Evolutionary conservation across 1,139 yeast species (phyloP).

Genomic region (Geotrichum macrosporum): DNA sequence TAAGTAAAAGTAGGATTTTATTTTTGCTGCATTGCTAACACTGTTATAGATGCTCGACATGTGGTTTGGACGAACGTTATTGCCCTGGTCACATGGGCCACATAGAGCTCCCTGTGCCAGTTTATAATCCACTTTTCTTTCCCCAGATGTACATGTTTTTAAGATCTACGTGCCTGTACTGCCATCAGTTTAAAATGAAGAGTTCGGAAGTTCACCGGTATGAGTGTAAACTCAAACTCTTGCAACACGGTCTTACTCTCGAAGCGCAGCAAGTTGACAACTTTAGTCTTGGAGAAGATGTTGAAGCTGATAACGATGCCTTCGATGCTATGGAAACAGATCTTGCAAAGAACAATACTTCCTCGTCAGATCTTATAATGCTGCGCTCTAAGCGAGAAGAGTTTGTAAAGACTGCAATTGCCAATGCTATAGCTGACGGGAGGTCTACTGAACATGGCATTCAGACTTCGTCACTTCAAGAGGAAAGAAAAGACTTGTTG

Average conservation of each 20-base stretch:
- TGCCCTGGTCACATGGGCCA: slow-evolving; percentile 99
- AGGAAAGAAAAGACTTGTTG: slow-evolving; percentile 75
- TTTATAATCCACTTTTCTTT: slow-evolving; percentile 91
- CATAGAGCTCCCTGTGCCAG: slow-evolving; percentile 92
- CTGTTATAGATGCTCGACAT: slow-evolving; percentile 68
- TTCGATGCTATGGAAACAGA: slow-evolving; percentile 26
- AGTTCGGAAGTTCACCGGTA: slow-evolving; percentile 66
- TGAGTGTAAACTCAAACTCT: slow-evolving; percentile 70
- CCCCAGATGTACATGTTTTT: slow-evolving; percentile 80
- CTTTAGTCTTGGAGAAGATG: slow-evolving; percentile 42
- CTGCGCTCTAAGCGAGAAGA: slow-evolving; percentile 57
- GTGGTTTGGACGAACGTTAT: slow-evolving; percentile 89
- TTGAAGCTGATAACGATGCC: slow-evolving; percentile 8
- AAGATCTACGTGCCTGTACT: slow-evolving; percentile 82
- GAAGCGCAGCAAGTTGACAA: slow-evolving; percentile 73
- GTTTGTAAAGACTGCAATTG: slow-evolving; percentile 66
- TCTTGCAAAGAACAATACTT: slow-evolving; percentile 23
- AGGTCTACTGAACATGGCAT: slow-evolving; percentile 63
- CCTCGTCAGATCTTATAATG: slow-evolving; percentile 33
- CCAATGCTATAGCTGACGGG: slow-evolving; percentile 74
- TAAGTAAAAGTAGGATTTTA: slow-evolving; percentile 26
- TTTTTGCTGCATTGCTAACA: slow-evolving; percentile 24
- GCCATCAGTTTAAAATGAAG: slow-evolving; percentile 77
- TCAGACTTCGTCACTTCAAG: slow-evolving; percentile 76
- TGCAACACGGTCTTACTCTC: slow-evolving; percentile 83